These are phyloP conservation scores for Mangifera indica DNA, from an alignment of 345 rosid species.

Conservation along the genomic window DNA sequence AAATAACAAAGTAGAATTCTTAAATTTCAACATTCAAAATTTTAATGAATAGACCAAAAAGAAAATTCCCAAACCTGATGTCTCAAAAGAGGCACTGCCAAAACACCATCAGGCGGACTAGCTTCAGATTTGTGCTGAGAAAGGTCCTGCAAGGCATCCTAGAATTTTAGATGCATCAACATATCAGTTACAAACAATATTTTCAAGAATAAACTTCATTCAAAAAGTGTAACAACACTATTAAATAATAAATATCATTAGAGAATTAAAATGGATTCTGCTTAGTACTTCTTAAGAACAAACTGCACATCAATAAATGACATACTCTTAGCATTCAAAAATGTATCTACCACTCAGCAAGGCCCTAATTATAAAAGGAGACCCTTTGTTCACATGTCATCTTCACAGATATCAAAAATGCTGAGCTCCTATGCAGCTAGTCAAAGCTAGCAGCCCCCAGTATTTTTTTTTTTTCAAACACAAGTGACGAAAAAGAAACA, in stretches of 20 bases:
- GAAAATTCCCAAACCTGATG: slow-evolving; percentile 69
- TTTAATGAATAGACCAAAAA: background rate
- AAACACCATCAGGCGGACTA: slow-evolving; percentile 68
- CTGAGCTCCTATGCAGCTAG: background rate
- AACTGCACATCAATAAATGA: background rate
- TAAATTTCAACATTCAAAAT: slow-evolving; percentile 4
- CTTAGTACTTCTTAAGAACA: background rate
- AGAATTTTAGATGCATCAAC: slow-evolving; percentile 19
- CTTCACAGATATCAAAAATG: background rate
- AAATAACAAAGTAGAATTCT: background rate
- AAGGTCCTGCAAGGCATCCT: slow-evolving; percentile 61
- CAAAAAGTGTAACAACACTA: background rate
- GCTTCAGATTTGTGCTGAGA: slow-evolving; percentile 79
- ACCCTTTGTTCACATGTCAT: background rate
- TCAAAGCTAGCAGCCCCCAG: background rate
- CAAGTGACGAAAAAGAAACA: background rate
- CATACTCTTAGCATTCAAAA: background rate
- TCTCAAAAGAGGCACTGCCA: slow-evolving; percentile 82
- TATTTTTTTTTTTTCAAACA: too few species aligned
- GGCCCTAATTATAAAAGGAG: background rate
- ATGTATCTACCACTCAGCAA: background rate
- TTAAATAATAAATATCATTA: background rate
- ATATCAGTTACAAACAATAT: background rate
- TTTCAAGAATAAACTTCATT: background rate
- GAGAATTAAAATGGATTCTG: background rate